Evolutionary conservation across 2,329 filamentous ascomycete genomes (phyloP), one percentile per base, ranked within the genome.

Genomic region (Colletotrichum camelliae): DNA sequence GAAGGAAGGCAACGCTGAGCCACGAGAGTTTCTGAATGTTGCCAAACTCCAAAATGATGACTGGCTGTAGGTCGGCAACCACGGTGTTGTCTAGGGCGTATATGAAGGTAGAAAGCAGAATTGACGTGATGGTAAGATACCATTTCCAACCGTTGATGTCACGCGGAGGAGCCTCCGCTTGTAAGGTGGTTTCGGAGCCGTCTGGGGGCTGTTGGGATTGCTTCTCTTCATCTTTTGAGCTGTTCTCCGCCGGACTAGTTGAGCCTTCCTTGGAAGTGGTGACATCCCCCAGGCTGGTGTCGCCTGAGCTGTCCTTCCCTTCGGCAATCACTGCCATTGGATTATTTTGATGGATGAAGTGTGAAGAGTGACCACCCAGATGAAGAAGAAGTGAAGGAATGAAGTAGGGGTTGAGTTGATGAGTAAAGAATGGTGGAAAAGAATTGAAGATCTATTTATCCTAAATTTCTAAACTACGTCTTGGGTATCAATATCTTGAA

Each of bases 31-130:
- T 58, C 85, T 10, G 87, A 21, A 48, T 48, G n/a, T 48, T 48
- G 6, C 43, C 43, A 7, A 48, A 48, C 43, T 48, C 43, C 43
- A 48, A 48, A 4, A 48, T 48, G n/a, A 48, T 48, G 43, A 48
- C 43, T 21, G 43, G 43, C 43, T 48, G 43, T 7, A 48, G 43
- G 10, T 48, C 43, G 43, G 43, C 87, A 4, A 87, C 81, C 64
- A 89, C 86, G 3, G 87, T 89, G n/a, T 84, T 87, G 77, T 85
- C 83, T 35, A 86, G 80, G 13, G 83, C 81, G 73, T 86, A 86
- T 8, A 87, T 83, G 24, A 85, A 64, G 29, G 71, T 65, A n/a
- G 67, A 73, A 16, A 72, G 48, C 7, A 78, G 35, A n/a, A 77
- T 43, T 29, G 76, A 52, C 4, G 67, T 39, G 61, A 77, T 69